These are phyloP conservation scores for Botrytis sinoallii DNA, from an alignment of 2,329 filamentous ascomycete genomes.

Conservation along the genomic window DNA sequence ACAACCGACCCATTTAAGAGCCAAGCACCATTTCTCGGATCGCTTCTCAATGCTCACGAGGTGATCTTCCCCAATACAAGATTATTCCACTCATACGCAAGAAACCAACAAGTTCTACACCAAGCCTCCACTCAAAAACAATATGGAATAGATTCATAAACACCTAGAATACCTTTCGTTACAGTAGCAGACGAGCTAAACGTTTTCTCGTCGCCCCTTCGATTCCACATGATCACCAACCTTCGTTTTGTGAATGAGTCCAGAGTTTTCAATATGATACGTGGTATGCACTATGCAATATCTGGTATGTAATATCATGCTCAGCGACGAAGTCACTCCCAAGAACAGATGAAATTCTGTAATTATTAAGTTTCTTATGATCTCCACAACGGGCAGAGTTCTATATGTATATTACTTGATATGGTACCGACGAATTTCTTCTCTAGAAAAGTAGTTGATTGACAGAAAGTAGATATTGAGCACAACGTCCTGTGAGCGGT, in stretches of 20 bases:
- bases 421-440: not conserved
- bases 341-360: not conserved
- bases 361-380: rapidly evolving
- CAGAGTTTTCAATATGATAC: not conserved
- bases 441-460: no score
- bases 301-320: not conserved
- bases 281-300: no score
- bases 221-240: not conserved
- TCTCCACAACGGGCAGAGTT: not conserved
- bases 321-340: not conserved
- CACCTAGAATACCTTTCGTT: no score
- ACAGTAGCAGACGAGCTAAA: no score
- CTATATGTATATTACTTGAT: not conserved
- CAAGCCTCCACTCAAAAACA: not conserved
- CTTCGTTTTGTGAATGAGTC: not conserved
- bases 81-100: no score
- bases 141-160: not conserved
- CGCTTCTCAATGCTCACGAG: no score
- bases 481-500: rapidly evolving
- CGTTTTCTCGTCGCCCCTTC: no score
- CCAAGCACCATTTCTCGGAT: no score
- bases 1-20: no score
- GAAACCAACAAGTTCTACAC: no score
- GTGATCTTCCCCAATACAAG: rapidly evolving
- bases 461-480: not conserved